Base-by-base conservation (phyloP, 164 flowering plant genomes). In the Vitis cinerea region DNA sequence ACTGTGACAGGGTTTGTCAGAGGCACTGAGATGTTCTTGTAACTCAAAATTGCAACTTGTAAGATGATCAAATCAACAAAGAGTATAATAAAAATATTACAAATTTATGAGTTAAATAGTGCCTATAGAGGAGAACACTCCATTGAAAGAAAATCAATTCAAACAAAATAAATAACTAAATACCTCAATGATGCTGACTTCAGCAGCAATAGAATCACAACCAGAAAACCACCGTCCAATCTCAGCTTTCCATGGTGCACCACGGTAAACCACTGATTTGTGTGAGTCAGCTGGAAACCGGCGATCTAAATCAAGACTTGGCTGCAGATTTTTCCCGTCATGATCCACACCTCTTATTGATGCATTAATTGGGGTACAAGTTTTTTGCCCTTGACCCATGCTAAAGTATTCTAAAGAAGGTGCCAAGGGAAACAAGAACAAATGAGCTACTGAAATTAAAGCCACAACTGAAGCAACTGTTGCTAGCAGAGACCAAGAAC, bases 221-320 rank as follows among this genome's bases (percentile, higher is more conserved):
- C 90, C 86, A 70, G 88, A 83, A 73, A 94, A 83, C 99, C 99
- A 94, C 67, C 77, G 80, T 4, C 99, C 99, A 58, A 95, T 88
- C 72, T 91, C 84, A 27, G 88, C 85, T 75, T 81, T 88, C 99
- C 99, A 95, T 2, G 94, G 91, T 55, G 98, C 96, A 71, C 88
- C 91, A 19, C 79, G 88, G 75, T 88, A 92, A 65, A 78, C 83
- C 61, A 91, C 97, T n/a, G 90, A 90, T 10, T 79, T 75, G 75
- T 85, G 92, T 14, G 66, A 71, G 64, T 89, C 90, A 66, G 85
- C 67, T 0, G 90, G 90, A 81, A 85, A 89, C 71, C 56, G 71
- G 9, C 59, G 56, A 70, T 77, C 81, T 62, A 86, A 80, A 76
- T 75, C 74, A 51, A 80, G 49, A 10, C 30, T 23, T 16, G 79